A percentile compares a stretch with the other conserved stretches of the same genome.
These are phyloP conservation scores for Umbelopsis sp. DNA, from an alignment of 371 early-diverging fungal species.

Conservation along the genomic window DNA sequence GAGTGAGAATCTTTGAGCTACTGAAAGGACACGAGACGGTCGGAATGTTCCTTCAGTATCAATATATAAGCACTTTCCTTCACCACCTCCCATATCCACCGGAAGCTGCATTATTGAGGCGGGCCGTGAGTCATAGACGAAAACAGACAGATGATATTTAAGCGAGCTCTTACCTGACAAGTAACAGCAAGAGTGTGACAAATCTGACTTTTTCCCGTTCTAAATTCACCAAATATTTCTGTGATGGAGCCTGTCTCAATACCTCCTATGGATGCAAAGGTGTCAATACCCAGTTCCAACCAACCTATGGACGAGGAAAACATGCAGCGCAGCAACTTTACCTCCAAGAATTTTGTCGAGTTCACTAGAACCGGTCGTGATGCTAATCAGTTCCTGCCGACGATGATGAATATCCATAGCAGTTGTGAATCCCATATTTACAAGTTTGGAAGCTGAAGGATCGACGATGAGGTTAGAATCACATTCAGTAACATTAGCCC, in stretches of 20 bases:
- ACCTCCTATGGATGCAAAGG: conserved; percentile 65
- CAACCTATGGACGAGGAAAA: background rate
- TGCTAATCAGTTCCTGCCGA: conserved; percentile 83
- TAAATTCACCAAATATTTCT: conserved; percentile 99
- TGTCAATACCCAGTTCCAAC: background rate
- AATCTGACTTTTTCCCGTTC: conserved; percentile 99
- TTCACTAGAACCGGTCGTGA: conserved; percentile 96
- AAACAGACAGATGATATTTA: background rate
- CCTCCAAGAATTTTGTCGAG: conserved; percentile 96
- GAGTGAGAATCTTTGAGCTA: conserved; percentile 91
- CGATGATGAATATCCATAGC: conserved; percentile 95
- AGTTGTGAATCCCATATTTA: conserved; percentile 98
- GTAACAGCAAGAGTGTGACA: conserved; percentile 99
- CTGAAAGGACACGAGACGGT: conserved; percentile 88
- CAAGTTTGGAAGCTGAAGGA: conserved; percentile 81
- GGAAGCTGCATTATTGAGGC: conserved; percentile 63
- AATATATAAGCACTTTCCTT: conserved; percentile 98
- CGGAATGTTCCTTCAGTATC: conserved; percentile 99
- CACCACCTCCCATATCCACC: conserved; percentile 87
- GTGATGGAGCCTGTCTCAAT: conserved; percentile 99
- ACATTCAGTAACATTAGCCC: background rate
- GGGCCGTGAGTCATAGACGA: background rate
- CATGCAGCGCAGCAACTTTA: conserved; percentile 21
- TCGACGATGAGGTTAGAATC: background rate
- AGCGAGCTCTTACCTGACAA: conserved; percentile 74